Evolutionary conservation across 768 basidiomycete genomes (phyloP).

Genomic region (Collybiopsis confluens): DNA sequence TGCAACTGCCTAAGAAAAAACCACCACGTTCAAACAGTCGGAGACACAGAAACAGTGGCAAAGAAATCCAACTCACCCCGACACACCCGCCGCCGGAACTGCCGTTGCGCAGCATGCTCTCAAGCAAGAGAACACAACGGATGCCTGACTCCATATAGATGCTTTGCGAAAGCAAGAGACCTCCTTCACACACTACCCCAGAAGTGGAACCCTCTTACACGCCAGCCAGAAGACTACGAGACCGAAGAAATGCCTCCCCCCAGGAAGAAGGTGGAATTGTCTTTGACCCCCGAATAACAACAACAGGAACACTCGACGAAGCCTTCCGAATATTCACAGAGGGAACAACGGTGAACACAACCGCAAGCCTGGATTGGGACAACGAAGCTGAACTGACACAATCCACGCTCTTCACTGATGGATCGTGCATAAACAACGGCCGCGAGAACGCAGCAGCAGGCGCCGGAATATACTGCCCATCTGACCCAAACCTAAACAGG

Average conservation of each 20-base stretch:
- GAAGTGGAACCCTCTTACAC: conserved; percentile 17
- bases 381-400: neutral
- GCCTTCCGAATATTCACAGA: conserved; percentile 8
- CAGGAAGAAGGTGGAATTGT: neutral
- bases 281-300: neutral
- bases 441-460: conserved; percentile 12
- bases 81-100: conserved; percentile 2
- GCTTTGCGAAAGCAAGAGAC: conserved; percentile 9
- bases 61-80: conserved; percentile 13
- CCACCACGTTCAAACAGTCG: conserved; percentile 4
- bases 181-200: conserved; percentile 14
- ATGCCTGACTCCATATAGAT: conserved; percentile 17
- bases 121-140: neutral
- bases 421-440: conserved; percentile 14
- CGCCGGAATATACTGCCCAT: conserved; percentile 8
- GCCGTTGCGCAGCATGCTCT: neutral
- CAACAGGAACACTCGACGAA: neutral
- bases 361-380: neutral
- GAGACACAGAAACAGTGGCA: conserved; percentile 5
- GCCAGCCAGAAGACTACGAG: conserved; percentile 8
- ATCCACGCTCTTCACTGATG: conserved; percentile 12
- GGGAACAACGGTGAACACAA: neutral
- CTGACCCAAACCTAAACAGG: neutral
- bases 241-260: neutral
- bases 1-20: conserved; percentile 9